Percentiles rank a stretch among this genome's conserved stretches.
These are phyloP conservation scores for Stromatinia cepivora DNA, from an alignment of 2,329 filamentous ascomycete species.

Conservation along the genomic window DNA sequence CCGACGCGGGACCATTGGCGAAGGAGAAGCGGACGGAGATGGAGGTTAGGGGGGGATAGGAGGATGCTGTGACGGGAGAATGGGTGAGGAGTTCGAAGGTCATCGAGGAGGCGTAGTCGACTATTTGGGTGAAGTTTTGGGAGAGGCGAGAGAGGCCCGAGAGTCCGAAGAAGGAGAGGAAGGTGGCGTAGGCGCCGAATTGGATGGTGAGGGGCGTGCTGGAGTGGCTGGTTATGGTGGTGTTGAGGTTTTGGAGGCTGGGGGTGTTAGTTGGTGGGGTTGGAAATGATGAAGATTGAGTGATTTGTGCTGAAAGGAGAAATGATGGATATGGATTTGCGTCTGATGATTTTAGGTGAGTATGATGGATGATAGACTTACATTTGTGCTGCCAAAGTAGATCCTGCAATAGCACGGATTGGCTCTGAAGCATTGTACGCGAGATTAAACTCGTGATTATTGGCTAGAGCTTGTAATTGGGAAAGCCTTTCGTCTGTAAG, in stretches of 20 bases:
- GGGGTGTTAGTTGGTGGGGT: background rate
- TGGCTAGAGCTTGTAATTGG: slow-evolving; percentile 71
- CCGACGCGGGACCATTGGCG: slow-evolving; percentile 56
- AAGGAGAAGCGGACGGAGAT: slow-evolving; percentile 63
- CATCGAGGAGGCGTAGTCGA: slow-evolving; percentile 83
- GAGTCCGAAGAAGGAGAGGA: slow-evolving; percentile 64
- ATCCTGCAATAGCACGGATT: slow-evolving; percentile 58
- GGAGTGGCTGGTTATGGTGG: slow-evolving; percentile 50
- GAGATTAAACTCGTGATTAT: slow-evolving; percentile 77
- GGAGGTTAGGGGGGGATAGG: slow-evolving; percentile 53
- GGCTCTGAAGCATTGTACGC: slow-evolving; percentile 77
- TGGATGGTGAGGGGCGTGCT: slow-evolving; percentile 52
- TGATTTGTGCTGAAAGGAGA: too few species aligned
- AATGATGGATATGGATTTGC: slow-evolving; percentile 9
- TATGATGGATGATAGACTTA: slow-evolving; percentile 19
- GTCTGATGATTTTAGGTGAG: background rate
- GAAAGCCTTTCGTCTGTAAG: slow-evolving; percentile 59
- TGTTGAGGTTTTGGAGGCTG: slow-evolving; percentile 51
- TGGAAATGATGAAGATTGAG: background rate
- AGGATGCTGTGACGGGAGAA: slow-evolving; percentile 45
- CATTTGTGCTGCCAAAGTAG: slow-evolving; percentile 58
- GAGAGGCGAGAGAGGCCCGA: slow-evolving; percentile 53
- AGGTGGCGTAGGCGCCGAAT: slow-evolving; percentile 62
- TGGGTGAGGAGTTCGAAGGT: slow-evolving; percentile 70
- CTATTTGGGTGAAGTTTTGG: slow-evolving; percentile 69